A percentile compares a stretch with the other conserved stretches of the same genome.
These are phyloP conservation scores for Bothriochloa decipiens DNA, from an alignment of 176 grass and related monocot species.

Conservation along the genomic window DNA sequence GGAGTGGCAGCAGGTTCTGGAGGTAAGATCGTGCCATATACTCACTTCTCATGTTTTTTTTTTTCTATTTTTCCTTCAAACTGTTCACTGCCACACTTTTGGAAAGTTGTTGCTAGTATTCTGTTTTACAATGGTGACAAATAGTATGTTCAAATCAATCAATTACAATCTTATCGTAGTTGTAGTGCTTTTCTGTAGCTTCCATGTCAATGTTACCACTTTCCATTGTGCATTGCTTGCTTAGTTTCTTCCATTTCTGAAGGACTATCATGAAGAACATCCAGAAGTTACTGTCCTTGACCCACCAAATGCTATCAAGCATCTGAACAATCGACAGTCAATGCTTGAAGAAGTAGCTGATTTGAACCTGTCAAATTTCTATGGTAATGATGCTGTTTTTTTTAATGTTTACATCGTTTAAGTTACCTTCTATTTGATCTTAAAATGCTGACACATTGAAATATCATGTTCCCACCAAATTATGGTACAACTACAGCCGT, in stretches of 20 bases:
- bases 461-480: slow-evolving; percentile 18
- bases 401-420: not conserved
- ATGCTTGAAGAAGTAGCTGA: slow-evolving; percentile 92
- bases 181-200: not conserved
- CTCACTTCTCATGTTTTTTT: not conserved
- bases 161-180: slow-evolving; percentile 6
- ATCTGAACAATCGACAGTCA: slow-evolving; percentile 83
- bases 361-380: slow-evolving; percentile 80
- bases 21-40: slow-evolving; percentile 58
- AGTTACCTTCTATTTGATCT: slow-evolving; percentile 20
- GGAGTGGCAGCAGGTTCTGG: slow-evolving; percentile 85
- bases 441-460: not conserved
- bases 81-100: not conserved
- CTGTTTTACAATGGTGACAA: not conserved
- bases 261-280: slow-evolving; percentile 84
- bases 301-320: slow-evolving; percentile 80
- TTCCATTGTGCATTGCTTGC: not conserved
- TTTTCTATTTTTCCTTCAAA: not conserved
- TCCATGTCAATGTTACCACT: slow-evolving; percentile 3
- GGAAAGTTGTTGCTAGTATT: slow-evolving; percentile 26
- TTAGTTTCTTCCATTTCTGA: slow-evolving; percentile 35
- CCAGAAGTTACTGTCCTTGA: slow-evolving; percentile 92
- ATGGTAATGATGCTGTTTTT: slow-evolving; percentile 48
- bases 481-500: not conserved
- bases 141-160: not conserved